phyloP scores from a whole-genome alignment of 1,284 basidiomycete genomes.

The Volvariella volvacea region DNA sequence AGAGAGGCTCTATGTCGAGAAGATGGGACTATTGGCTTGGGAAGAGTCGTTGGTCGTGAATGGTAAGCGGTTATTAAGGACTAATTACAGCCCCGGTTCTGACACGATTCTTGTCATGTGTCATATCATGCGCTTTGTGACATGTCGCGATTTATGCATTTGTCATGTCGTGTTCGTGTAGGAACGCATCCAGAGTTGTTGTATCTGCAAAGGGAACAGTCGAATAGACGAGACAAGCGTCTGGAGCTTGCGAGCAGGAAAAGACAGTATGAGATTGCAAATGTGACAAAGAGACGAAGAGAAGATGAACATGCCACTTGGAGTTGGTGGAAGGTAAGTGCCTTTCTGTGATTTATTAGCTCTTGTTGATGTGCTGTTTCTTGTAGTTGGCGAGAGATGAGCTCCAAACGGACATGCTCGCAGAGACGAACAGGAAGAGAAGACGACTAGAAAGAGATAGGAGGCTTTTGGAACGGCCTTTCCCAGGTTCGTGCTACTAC shows the following conservation, averaged over 20 bases:
- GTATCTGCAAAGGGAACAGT: slow-evolving; percentile 70
- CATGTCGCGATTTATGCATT: slow-evolving; percentile 6
- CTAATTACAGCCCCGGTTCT: no score
- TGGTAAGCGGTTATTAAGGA: no score
- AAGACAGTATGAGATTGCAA: slow-evolving; percentile 55
- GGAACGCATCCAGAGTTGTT: slow-evolving; percentile 80
- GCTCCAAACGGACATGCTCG: slow-evolving; percentile 76
- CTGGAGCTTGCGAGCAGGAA: slow-evolving; percentile 67
- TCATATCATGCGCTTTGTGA: slow-evolving; percentile 12
- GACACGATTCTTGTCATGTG: no score
- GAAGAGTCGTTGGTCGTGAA: slow-evolving; percentile 64
- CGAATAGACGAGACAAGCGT: slow-evolving; percentile 66
- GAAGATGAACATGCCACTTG: slow-evolving; percentile 62
- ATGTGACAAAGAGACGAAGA: slow-evolving; percentile 48
- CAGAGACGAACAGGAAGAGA: slow-evolving; percentile 77
- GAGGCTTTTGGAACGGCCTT: slow-evolving; percentile 65
- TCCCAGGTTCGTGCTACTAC: slow-evolving; percentile 41
- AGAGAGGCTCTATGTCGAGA: slow-evolving; percentile 73
- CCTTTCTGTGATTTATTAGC: slow-evolving; percentile 5
- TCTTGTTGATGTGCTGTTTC: not conserved
- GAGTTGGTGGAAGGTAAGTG: slow-evolving; percentile 70
- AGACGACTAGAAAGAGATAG: slow-evolving; percentile 78
- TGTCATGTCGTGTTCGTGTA: slow-evolving; percentile 20
- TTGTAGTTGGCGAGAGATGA: slow-evolving; percentile 58
- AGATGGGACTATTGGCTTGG: slow-evolving; percentile 75